Evolutionary conservation across 306 rosid genomes (phyloP), one percentile per base, ranked within the genome.

Genomic region (Erythrophleum fordii): DNA sequence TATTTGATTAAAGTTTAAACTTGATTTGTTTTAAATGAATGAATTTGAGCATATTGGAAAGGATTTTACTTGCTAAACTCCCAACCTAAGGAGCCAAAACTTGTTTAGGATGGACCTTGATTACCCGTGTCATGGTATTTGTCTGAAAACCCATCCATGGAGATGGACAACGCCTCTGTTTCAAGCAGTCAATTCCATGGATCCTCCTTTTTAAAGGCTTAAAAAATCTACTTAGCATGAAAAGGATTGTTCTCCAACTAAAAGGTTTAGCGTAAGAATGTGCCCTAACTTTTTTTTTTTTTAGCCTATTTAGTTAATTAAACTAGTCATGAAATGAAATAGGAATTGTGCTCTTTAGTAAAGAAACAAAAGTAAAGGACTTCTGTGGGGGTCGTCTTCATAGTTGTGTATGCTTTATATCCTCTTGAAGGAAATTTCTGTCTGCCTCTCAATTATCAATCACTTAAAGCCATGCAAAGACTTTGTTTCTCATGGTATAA

Each of bases 351-450:
- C 29, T 39, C 8, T 20, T 46, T 20, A 46, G 23, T 52, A 39
- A 64, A 55, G 41, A 74, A 74, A 26, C 20, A 28, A 53, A 67
- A 55, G 60, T 62, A 34, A 73, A 64, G 4, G 35, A 31, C 35
- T 29, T 49, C n/a, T 28, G 41, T 12, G 22, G 22, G 53, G 73
- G 53, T 26, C 41, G 23, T 78, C 42, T 66, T 65, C 71, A 78
- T 77, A 49, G 60, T 60, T 52, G 39, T 78, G 75, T 74, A 52
- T 62, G 61, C 52, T 77, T 81, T 74, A 28, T 6, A n/a, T 61
- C 49, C 0, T 18, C 58, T 65, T 1, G 17, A 73, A 74, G 61
- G 72, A 85, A 82, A 78, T 62, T 68, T 79, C 62, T 1, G 51
- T 68, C 49, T 44, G 48, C 44, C 28, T 68, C 75, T 67, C 64